Percentiles rank a stretch among this genome's conserved stretches.
These are phyloP conservation scores for Diaporthe velutina DNA, from an alignment of 2,329 filamentous ascomycete species.

Conservation along the genomic window DNA sequence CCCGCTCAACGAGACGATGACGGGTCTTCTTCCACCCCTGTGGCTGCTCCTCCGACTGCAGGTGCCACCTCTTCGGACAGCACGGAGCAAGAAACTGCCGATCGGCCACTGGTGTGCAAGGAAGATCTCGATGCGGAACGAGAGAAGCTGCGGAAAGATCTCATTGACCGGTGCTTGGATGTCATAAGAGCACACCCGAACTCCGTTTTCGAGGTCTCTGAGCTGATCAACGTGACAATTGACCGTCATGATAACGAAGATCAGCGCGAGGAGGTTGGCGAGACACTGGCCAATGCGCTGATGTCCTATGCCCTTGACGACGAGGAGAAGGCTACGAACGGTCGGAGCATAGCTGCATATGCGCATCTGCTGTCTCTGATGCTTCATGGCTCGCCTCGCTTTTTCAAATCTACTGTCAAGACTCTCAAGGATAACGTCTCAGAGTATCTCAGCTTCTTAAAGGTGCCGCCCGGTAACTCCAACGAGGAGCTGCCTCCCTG, in stretches of 20 bases:
- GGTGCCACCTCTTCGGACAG: conserved; percentile 41
- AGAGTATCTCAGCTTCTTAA: conserved; percentile 83
- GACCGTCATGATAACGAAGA: conserved; percentile 68
- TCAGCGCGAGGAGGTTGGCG: conserved; percentile 79
- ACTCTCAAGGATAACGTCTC: conserved; percentile 82
- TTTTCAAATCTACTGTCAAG: conserved; percentile 82
- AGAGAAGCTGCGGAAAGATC: conserved; percentile 75
- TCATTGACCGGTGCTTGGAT: conserved; percentile 92
- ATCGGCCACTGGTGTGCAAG: conserved; percentile 65
- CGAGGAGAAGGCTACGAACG: conserved; percentile 74
- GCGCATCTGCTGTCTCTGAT: conserved; percentile 92
- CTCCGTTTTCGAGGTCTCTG: conserved; percentile 90
- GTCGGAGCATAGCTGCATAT: conserved; percentile 81
- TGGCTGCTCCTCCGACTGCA: conserved; percentile 15
- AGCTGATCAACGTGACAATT: conserved; percentile 84
- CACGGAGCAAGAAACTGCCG: conserved; percentile 41
- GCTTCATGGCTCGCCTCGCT: conserved; percentile 80
- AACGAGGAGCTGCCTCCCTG: conserved; percentile 88
- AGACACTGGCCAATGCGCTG: conserved; percentile 86
- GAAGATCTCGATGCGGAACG: conserved; percentile 86
- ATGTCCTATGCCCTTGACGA: conserved; percentile 75
- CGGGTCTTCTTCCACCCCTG: conserved; percentile 25
- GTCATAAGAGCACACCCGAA: conserved; percentile 89
- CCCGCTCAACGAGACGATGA: conserved; percentile 39
- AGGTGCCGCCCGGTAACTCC: conserved; percentile 74